phyloP scores from a whole-genome alignment of 176 grass and related monocot species.

The Melocanna baccifera region DNA sequence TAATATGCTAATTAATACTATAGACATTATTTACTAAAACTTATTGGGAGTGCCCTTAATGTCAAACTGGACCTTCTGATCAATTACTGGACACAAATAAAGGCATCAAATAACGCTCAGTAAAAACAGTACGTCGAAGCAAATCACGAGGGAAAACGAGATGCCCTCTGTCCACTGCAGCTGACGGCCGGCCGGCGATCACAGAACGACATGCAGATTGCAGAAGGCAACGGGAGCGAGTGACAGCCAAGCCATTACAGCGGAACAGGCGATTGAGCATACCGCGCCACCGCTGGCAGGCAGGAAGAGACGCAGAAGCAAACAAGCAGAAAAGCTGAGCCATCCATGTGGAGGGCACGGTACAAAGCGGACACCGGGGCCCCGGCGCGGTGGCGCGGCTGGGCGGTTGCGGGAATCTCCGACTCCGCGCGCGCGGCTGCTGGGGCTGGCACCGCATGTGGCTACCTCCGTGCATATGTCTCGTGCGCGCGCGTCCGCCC shows the following conservation, averaged over 20 bases:
- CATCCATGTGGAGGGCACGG: conserved; percentile 19
- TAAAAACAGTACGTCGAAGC: neutral
- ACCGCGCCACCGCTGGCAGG: neutral
- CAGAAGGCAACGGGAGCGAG: neutral
- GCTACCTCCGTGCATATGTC: neutral
- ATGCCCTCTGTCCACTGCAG: neutral
- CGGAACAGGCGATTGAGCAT: neutral
- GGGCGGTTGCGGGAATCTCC: neutral
- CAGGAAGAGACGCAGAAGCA: neutral
- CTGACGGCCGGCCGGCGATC: neutral
- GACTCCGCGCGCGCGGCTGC: neutral
- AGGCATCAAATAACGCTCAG: neutral
- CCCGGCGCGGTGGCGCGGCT: neutral
- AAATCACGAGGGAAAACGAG: neutral
- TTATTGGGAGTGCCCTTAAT: no score
- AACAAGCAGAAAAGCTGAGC: neutral
- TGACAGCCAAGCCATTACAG: neutral
- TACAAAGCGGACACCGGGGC: conserved; percentile 14
- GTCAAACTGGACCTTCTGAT: neutral
- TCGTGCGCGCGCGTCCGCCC: neutral
- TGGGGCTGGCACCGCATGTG: neutral
- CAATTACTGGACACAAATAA: neutral
- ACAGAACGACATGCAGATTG: neutral
- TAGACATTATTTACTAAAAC: no score
- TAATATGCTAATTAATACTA: no score